phyloP scores from a whole-genome alignment of 148 eudicot species.

The Tetragonia tetragonoides region DNA sequence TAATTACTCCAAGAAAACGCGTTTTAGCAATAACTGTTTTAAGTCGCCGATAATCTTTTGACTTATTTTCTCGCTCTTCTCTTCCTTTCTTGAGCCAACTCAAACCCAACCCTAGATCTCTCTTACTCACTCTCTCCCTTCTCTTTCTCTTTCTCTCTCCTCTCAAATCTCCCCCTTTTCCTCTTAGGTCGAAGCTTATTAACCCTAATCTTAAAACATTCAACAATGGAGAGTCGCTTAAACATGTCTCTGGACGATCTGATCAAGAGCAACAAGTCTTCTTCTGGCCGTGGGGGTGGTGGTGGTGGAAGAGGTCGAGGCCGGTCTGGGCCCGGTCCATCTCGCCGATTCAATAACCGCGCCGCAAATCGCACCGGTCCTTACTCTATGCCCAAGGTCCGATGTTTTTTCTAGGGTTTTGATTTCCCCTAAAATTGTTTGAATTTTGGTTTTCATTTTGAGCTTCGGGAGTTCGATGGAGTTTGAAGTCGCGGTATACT shows the following conservation, averaged over 20 bases:
- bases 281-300: constrained; percentile 44
- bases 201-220: neutral
- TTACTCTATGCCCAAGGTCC: constrained; percentile 37
- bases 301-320: constrained; percentile 51
- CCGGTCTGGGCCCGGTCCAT: constrained; percentile 52
- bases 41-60: neutral
- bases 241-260: constrained; percentile 91
- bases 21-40: no score
- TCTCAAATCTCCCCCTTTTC: neutral
- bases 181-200: constrained; percentile 7
- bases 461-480: neutral
- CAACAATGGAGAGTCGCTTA: constrained; percentile 65
- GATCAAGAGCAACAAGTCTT: constrained; percentile 74
- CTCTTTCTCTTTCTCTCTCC: neutral
- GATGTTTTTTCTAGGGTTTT: constrained; percentile 35
- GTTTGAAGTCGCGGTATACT: no score
- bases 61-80: no score
- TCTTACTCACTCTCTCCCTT: neutral
- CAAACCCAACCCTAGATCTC: constrained; percentile 8
- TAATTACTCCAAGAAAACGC: no score
- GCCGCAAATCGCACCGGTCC: constrained; percentile 60
- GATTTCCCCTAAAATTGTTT: neutral
- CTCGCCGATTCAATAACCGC: constrained; percentile 70
- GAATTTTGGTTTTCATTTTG: neutral
- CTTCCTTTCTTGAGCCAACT: no score